These are phyloP conservation scores for Lipomyces chichibuensis DNA, from an alignment of 805 yeast genomes.

Conservation along the genomic window DNA sequence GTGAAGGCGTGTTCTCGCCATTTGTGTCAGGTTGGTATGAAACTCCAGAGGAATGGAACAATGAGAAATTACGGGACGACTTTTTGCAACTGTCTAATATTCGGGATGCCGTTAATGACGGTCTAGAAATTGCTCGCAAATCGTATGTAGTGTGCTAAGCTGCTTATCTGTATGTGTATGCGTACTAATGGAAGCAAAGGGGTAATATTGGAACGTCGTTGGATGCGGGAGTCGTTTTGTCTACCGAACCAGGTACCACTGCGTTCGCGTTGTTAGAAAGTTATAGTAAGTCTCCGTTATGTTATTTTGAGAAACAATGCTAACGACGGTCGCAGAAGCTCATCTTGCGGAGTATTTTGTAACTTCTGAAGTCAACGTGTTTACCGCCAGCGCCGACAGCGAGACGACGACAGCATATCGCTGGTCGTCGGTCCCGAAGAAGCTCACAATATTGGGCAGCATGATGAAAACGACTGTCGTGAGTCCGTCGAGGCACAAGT, in stretches of 20 bases:
- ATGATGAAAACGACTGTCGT: slow-evolving; percentile 48
- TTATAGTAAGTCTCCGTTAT: slow-evolving; percentile 25
- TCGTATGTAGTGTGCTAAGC: slow-evolving; percentile 27
- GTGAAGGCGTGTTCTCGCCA: slow-evolving; percentile 48
- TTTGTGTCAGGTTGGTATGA: slow-evolving; percentile 52
- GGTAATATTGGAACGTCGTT: slow-evolving; percentile 51
- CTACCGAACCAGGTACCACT: slow-evolving; percentile 36
- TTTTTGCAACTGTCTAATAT: slow-evolving; percentile 54
- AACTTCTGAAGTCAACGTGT: slow-evolving; percentile 61
- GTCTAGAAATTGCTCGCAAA: slow-evolving; percentile 61
- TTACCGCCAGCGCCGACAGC: not conserved
- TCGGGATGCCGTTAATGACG: slow-evolving; percentile 54
- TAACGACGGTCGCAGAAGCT: slow-evolving; percentile 40
- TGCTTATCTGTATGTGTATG: slow-evolving; percentile 8
- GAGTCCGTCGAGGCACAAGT: slow-evolving; percentile 58
- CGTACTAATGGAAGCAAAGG: not conserved
- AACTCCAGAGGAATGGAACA: slow-evolving; percentile 46
- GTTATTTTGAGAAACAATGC: slow-evolving; percentile 20
- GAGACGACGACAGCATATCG: not conserved
- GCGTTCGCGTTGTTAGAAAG: slow-evolving; percentile 10
- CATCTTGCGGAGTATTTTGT: slow-evolving; percentile 62
- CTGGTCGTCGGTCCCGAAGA: slow-evolving; percentile 31
- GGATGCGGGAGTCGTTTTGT: slow-evolving; percentile 56
- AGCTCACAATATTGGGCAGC: slow-evolving; percentile 43
- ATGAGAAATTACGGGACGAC: slow-evolving; percentile 48